phyloP scores from a whole-genome alignment of 73 alveolate species.

The Paramecium sonneborni region DNA sequence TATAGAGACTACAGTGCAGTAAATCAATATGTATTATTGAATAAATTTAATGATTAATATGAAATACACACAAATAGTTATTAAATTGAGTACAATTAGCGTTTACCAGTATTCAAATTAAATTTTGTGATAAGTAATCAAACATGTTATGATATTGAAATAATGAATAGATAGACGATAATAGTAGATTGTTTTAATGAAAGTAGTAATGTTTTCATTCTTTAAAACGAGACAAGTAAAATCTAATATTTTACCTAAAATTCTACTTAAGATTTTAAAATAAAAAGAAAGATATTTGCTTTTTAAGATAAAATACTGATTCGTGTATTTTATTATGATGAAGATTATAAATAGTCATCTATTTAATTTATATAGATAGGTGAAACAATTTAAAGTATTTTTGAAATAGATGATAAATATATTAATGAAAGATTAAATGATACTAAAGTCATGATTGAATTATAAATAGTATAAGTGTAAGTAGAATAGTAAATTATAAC shows the following conservation, averaged over 20 bases:
- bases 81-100: not conserved
- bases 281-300: not conserved
- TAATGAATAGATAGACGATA: not conserved
- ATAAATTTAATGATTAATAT: not conserved
- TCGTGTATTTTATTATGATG: not conserved
- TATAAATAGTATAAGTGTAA: not conserved
- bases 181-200: not conserved
- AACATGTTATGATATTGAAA: not conserved
- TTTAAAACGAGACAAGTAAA: not conserved
- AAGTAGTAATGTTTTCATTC: not conserved
- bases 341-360: not conserved
- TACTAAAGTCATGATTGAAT: not conserved
- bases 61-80: not conserved
- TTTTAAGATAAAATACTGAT: not conserved
- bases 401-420: not conserved
- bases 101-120: not conserved
- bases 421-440: not conserved
- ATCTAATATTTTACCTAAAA: not conserved
- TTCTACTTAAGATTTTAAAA: not conserved
- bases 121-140: not conserved
- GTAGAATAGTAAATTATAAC: not conserved
- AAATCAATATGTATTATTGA: not conserved
- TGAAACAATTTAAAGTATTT: not conserved
- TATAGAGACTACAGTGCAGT: not conserved
- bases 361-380: not conserved